These are phyloP conservation scores for Aureobasidium pullulans DNA, from an alignment of 2,329 filamentous ascomycete genomes.

Conservation along the genomic window DNA sequence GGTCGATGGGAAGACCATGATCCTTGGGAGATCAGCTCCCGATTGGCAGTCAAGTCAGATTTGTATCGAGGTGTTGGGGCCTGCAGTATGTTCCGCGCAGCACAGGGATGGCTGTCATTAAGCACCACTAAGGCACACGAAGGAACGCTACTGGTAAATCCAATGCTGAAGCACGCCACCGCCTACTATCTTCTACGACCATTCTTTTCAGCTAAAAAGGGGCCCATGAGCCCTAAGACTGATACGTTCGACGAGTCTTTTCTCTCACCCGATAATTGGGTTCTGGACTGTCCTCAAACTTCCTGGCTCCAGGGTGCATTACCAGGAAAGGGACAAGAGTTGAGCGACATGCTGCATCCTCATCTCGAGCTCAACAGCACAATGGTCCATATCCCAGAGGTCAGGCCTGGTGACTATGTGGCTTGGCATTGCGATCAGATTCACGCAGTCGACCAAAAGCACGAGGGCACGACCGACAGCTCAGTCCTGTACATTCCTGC, in stretches of 20 bases:
- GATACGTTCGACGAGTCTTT: conserved; percentile 28
- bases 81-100: conserved; percentile 78
- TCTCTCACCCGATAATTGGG: conserved; percentile 54
- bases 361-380: conserved; percentile 59
- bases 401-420: conserved; percentile 68
- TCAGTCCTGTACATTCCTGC: conserved; percentile 86
- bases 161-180: conserved; percentile 65
- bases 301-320: conserved; percentile 63
- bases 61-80: conserved; percentile 74
- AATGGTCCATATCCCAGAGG: conserved; percentile 64
- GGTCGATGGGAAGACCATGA: conserved; percentile 77
- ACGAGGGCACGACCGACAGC: conserved; percentile 64
- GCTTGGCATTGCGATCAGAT: conserved; percentile 60
- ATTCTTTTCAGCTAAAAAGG: conserved; percentile 61
- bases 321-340: conserved; percentile 62
- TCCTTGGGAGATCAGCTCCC: conserved; percentile 67
- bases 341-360: conserved; percentile 57
- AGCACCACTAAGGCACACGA: conserved; percentile 62
- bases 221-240: conserved; percentile 27
- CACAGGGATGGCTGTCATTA: conserved; percentile 83
- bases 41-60: conserved; percentile 62
- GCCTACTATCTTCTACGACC: conserved; percentile 75
- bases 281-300: conserved; percentile 44
- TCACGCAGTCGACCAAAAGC: conserved; percentile 76
- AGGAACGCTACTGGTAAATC: conserved; percentile 76